Conservation (phyloP, 129 eudicot species). For the Smallanthus sonchifolius region DNA sequence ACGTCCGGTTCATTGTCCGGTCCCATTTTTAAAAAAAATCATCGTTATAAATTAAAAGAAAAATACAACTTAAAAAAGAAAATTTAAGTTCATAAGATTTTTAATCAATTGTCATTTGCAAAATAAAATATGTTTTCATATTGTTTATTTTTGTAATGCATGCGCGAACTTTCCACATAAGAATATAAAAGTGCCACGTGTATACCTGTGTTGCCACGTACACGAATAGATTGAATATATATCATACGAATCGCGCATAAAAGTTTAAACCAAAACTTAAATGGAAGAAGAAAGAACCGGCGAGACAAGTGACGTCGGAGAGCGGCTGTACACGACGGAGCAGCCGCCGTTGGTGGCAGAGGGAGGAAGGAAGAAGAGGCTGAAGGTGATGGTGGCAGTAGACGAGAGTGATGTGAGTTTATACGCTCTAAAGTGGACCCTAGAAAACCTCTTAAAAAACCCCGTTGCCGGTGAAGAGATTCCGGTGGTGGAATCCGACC, state of each 20-base stretch:
- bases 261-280: background rate
- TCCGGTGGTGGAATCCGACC: slow-evolving; percentile 14
- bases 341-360: slow-evolving; percentile 2
- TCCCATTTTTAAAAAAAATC: too few relatives aligned
- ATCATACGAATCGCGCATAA: background rate
- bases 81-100: too few relatives aligned
- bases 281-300: slow-evolving; percentile 11
- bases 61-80: too few relatives aligned
- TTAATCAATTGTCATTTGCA: too few relatives aligned
- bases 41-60: too few relatives aligned
- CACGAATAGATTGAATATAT: background rate
- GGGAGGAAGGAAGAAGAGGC: slow-evolving; percentile 7
- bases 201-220: slow-evolving; percentile 12
- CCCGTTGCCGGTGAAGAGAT: background rate
- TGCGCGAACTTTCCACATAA: slow-evolving; percentile 5
- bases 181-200: slow-evolving; percentile 13
- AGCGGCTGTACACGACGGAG: background rate
- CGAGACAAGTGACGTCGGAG: slow-evolving; percentile 20
- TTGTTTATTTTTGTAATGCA: background rate
- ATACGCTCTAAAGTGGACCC: slow-evolving; percentile 55
- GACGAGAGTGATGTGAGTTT: slow-evolving; percentile 68
- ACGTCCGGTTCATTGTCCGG: too few relatives aligned
- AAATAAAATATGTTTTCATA: too few relatives aligned
- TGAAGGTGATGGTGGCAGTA: slow-evolving; percentile 54
- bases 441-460: slow-evolving; percentile 30